Evolutionary conservation across 2,329 filamentous ascomycete species (phyloP).

Genomic region (Ophiostoma australiae): DNA sequence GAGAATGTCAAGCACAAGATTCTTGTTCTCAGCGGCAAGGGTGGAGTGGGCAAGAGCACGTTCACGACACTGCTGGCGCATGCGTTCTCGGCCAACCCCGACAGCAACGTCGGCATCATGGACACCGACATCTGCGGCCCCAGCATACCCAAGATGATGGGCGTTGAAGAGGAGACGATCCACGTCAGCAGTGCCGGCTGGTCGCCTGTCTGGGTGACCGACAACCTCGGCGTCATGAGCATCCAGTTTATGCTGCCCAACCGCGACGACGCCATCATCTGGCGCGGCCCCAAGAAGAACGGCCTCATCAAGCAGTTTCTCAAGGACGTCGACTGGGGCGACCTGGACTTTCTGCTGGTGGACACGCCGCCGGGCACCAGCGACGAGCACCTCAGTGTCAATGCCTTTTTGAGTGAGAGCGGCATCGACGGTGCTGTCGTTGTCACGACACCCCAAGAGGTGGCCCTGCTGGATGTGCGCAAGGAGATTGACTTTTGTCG

Average conservation of each 20-base stretch:
- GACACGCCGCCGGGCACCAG: constrained; percentile 94
- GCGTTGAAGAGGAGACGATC: constrained; percentile 87
- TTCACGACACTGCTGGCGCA: constrained; percentile 47
- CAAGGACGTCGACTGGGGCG: constrained; percentile 97
- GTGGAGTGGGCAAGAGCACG: constrained; percentile 75
- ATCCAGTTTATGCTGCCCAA: constrained; percentile 98
- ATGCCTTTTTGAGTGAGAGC: constrained; percentile 82
- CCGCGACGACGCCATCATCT: constrained; percentile 91
- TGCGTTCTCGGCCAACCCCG: constrained; percentile 81
- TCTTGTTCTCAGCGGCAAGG: constrained; percentile 87
- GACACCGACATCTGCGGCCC: constrained; percentile 97
- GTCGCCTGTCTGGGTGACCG: constrained; percentile 92
- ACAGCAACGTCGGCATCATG: constrained; percentile 84
- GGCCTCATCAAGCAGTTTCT: constrained; percentile 96
- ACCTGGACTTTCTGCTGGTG: constrained; percentile 85
- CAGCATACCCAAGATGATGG: constrained; percentile 98
- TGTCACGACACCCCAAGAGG: constrained; percentile 92
- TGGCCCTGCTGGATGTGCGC: constrained; percentile 82
- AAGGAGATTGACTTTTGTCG: constrained; percentile 98
- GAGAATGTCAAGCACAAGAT: constrained; percentile 84
- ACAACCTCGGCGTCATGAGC: constrained; percentile 93
- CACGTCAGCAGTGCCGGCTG: constrained; percentile 84
- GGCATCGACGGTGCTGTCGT: constrained; percentile 91
- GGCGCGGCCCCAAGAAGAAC: constrained; percentile 98
- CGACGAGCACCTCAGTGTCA: constrained; percentile 93